Conservation (phyloP, 345 rosid genomes). For the Lepidium sativum region DNA sequence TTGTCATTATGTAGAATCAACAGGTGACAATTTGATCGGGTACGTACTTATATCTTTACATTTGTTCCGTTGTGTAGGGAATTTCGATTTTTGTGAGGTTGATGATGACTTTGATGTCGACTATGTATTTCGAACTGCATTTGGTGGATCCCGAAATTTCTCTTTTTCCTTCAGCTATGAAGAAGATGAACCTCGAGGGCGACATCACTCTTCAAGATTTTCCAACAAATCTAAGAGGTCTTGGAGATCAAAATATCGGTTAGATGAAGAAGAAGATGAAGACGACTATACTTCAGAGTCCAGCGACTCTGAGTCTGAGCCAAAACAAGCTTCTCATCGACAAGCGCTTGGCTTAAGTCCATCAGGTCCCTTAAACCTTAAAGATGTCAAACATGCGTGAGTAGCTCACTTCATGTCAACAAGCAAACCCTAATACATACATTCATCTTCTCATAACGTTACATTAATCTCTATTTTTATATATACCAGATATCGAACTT, state of each 20-base stretch:
- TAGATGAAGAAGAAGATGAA: conserved; percentile 44
- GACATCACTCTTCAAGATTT: conserved; percentile 23
- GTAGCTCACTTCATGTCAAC: conserved; percentile 21
- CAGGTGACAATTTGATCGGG: background rate
- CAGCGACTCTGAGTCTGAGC: conserved; percentile 29
- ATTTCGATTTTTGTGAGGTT: conserved; percentile 53
- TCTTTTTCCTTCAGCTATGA: conserved; percentile 57
- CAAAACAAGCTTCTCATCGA: conserved; percentile 54
- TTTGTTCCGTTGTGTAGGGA: conserved; percentile 33
- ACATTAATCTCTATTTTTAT: background rate
- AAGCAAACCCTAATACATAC: background rate
- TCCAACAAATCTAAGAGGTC: conserved; percentile 33
- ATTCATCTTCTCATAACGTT: background rate
- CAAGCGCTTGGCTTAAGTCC: conserved; percentile 66
- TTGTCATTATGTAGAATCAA: background rate
- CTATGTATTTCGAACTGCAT: conserved; percentile 49
- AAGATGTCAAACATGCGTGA: conserved; percentile 84
- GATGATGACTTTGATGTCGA: conserved; percentile 48
- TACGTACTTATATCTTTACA: background rate
- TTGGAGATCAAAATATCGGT: conserved; percentile 34
- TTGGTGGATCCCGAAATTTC: conserved; percentile 49
- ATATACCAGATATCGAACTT: conserved; percentile 54
- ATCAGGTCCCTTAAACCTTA: conserved; percentile 66
- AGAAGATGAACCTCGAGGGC: conserved; percentile 40
- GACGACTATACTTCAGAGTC: conserved; percentile 52